These are phyloP conservation scores for Begonia loranthoides DNA, from an alignment of 306 rosid genomes.

Conservation along the genomic window DNA sequence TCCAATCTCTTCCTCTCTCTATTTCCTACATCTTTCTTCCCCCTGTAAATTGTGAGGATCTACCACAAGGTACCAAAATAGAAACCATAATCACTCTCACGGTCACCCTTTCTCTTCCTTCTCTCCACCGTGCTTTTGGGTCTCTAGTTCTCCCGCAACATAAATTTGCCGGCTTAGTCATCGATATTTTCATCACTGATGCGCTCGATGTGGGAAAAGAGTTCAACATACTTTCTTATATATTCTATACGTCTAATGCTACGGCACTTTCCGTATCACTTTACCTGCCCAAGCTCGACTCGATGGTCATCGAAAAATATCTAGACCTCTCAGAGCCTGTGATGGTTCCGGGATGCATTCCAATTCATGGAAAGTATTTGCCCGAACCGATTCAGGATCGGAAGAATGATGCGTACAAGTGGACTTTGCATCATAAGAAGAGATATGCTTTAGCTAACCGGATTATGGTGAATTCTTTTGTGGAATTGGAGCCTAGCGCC, in stretches of 20 bases:
- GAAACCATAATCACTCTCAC: conserved; percentile 8
- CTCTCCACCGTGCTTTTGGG: conserved; percentile 4
- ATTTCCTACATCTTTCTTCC: conserved; percentile 11
- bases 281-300: conserved; percentile 7
- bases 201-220: conserved; percentile 12
- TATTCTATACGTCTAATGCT: conserved; percentile 3
- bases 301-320: background rate
- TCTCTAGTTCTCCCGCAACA: background rate
- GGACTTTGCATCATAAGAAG: no score
- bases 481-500: no score
- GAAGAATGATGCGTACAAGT: no score
- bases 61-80: background rate
- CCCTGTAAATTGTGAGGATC: conserved; percentile 12
- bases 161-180: background rate
- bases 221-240: conserved; percentile 1
- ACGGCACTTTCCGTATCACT: conserved; percentile 1
- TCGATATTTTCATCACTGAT: conserved; percentile 5
- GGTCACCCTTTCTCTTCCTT: background rate
- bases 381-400: no score
- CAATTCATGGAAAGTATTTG: no score
- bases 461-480: no score
- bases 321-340: conserved; percentile 11
- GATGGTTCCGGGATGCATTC: conserved; percentile 14
- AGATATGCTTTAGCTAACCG: no score
- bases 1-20: conserved; percentile 4